Conservation (phyloP, 768 basidiomycete species). For the Tylopilus felleus region DNA sequence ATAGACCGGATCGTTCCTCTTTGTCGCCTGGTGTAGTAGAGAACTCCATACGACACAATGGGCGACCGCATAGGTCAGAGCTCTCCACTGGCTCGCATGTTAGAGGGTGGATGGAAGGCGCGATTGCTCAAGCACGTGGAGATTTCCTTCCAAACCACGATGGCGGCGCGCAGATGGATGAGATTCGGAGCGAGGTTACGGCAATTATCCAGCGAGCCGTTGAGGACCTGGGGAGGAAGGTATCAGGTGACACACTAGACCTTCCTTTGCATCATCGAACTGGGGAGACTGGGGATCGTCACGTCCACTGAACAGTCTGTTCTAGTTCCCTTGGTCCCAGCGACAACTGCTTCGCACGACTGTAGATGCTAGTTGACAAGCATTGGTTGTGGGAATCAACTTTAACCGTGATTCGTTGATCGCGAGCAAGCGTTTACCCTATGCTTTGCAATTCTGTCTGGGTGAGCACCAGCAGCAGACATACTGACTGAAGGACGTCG, state of each 20-base stretch:
- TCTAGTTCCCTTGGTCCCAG: background rate
- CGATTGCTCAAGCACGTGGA: conserved; percentile 4
- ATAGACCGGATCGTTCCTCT: background rate
- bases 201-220: conserved; percentile 51
- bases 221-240: conserved; percentile 48
- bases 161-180: conserved; percentile 29
- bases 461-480: background rate
- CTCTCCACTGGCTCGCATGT: background rate
- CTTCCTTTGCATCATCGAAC: background rate
- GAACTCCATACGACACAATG: background rate
- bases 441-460: background rate
- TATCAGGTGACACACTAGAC: conserved; percentile 41
- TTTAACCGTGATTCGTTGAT: no score
- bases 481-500: background rate
- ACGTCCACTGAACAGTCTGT: background rate
- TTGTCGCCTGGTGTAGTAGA: background rate
- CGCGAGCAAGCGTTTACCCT: background rate
- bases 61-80: background rate
- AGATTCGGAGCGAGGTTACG: conserved; percentile 53
- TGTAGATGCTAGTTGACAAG: background rate
- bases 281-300: background rate
- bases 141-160: conserved; percentile 5
- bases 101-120: conserved; percentile 15
- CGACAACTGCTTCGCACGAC: background rate
- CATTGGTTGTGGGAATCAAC: no score